Evolutionary conservation across 1,284 basidiomycete species (phyloP).

Genomic region (Malassezia restricta): DNA sequence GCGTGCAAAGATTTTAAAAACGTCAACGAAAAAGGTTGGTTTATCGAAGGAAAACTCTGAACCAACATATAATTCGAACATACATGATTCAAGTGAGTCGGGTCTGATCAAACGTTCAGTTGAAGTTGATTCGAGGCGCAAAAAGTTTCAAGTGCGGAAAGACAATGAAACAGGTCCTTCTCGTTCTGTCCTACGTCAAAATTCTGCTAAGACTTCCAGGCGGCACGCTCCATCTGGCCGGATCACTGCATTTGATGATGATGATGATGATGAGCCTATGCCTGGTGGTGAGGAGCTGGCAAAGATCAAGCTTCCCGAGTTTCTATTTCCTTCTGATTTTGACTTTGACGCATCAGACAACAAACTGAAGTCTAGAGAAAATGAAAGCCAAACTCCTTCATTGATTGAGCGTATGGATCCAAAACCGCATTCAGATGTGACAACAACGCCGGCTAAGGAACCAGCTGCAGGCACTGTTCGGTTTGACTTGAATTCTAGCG

Average conservation of each 20-base stretch:
- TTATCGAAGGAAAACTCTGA: neutral
- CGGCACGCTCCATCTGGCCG: conserved; percentile 38
- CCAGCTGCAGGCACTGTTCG: conserved; percentile 6
- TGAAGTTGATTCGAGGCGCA: conserved; percentile 16
- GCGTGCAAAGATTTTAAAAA: conserved; percentile 4
- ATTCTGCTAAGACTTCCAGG: conserved; percentile 29
- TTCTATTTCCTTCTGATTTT: conserved; percentile 36
- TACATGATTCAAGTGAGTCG: too few relatives aligned
- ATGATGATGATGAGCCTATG: conserved; percentile 15
- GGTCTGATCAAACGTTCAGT: conserved; percentile 8
- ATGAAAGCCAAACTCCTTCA: neutral
- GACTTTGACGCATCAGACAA: conserved; percentile 20
- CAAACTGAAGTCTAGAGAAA: too few relatives aligned
- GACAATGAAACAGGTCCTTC: conserved; percentile 17
- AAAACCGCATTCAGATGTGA: neutral
- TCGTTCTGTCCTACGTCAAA: conserved; percentile 36
- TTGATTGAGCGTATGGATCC: conserved; percentile 4
- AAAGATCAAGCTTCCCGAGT: conserved; percentile 41
- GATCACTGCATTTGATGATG: conserved; percentile 34
- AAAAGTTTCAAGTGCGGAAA: conserved; percentile 27
- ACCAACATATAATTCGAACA: too few relatives aligned
- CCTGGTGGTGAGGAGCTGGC: conserved; percentile 22
- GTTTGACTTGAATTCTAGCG: neutral
- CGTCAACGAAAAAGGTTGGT: neutral
- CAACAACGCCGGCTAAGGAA: conserved; percentile 18